Evolutionary conservation across 352 stramenopile genomes (phyloP).

Genomic region (Stramenopiles sp.): DNA sequence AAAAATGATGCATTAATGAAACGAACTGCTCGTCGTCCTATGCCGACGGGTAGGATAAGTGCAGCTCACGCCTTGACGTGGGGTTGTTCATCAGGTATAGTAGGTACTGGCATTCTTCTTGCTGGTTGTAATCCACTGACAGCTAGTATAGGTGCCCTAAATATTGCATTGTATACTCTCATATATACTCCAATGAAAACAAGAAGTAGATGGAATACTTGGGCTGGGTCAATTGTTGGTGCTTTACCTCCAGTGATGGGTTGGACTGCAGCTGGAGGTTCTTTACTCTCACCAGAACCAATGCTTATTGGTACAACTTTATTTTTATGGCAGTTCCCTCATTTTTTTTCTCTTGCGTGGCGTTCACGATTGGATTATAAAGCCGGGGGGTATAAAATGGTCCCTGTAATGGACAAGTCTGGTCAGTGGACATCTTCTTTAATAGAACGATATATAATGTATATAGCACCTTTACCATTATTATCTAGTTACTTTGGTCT

Average conservation of each 20-base stretch:
- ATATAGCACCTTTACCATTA: conserved; percentile 65
- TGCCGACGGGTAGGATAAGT: conserved; percentile 41
- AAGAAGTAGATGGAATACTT: conserved; percentile 79
- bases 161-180: conserved; percentile 86
- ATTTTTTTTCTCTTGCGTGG: conserved; percentile 95
- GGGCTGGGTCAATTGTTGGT: conserved; percentile 85
- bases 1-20: conserved; percentile 78
- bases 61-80: conserved; percentile 34
- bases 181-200: conserved; percentile 97
- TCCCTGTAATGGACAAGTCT: conserved; percentile 52
- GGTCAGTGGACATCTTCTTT: conserved; percentile 49
- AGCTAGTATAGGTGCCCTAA: conserved; percentile 58
- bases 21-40: conserved; percentile 55
- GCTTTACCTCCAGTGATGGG: conserved; percentile 91
- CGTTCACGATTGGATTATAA: conserved; percentile 50
- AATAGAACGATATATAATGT: conserved; percentile 65
- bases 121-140: conserved; percentile 68
- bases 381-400: conserved; percentile 68
- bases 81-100: conserved; percentile 33
- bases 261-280: conserved; percentile 66
- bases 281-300: conserved; percentile 10
- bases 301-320: conserved; percentile 35
- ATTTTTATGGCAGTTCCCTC: conserved; percentile 94
- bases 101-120: conserved; percentile 46
- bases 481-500: conserved; percentile 43